Evolutionary conservation across 2,329 filamentous ascomycete genomes (phyloP), one percentile per base, ranked within the genome.

Genomic region (Botrytis squamosa): DNA sequence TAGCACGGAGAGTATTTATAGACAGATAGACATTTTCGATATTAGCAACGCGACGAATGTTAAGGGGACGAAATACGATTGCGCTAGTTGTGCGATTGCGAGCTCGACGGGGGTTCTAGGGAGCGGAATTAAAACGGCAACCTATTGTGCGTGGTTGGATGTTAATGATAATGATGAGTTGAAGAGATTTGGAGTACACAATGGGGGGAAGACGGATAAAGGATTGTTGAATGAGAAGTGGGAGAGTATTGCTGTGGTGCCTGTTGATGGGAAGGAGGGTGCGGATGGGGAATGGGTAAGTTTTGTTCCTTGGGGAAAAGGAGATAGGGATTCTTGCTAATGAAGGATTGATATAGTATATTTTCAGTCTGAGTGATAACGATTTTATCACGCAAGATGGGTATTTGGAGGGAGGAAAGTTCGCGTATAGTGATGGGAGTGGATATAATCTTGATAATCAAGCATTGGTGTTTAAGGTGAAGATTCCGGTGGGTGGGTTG

Each of bases 311-410:
- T 18, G 4, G 4, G 6, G 8, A 25, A 22, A 33, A 18, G 7
- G 18, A 14, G 0, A 25, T 10, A 16, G 10, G 20, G 20, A 38
- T 7, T 36, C 4, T 18, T 60, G 18, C 63, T 68, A 46, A 72
- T 38, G 7, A 36, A 9, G 22, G 14, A 18, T 44, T 36, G 9
- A 10, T 7, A 25, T 52, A 69, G 52, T 93, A 89, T 79, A 80
- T 94, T 49, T 88, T 94, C 75, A 88, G 86, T 20, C 82, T 92
- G 67, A 91, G 88, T 73, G 92, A 93, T 78, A 92, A 94, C 79
- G 91, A 94, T 80, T 93, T 93, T 77, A 89, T 93, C 73, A 93
- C 91, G 0, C 90, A 93, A 80, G 84, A 93, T 80, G 86, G 87
- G 0, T 85, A 84, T 74, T 83, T 89, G 79, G 86, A 91, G 73